These are phyloP conservation scores for Yamadazyma phyllophila DNA, from an alignment of 805 yeast genomes.

Conservation along the genomic window DNA sequence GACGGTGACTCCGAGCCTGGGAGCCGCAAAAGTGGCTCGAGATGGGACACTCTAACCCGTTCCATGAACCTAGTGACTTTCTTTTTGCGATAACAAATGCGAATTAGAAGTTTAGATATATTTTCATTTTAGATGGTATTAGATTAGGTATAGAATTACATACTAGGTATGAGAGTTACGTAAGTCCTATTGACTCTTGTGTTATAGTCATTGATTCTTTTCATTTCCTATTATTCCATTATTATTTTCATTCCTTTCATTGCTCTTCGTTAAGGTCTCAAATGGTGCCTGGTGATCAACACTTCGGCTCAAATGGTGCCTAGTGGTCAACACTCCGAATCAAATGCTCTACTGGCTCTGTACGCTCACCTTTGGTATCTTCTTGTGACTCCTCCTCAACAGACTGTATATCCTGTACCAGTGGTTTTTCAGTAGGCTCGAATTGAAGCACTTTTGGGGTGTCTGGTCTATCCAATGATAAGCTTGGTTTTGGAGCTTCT, in stretches of 20 bases:
- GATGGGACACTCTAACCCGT: constrained; percentile 15
- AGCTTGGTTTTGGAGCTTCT: too few species aligned
- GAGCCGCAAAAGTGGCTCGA: constrained; percentile 16
- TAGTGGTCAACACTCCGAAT: background rate
- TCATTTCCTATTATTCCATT: background rate
- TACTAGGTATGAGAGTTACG: background rate
- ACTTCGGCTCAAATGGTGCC: background rate
- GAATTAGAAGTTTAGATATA: background rate
- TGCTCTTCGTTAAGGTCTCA: background rate
- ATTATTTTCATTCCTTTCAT: background rate
- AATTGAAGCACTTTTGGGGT: too few species aligned
- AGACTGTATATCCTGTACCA: too few species aligned
- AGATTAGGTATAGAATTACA: background rate
- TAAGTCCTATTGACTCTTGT: background rate
- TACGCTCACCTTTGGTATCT: background rate
- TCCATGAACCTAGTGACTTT: constrained; percentile 5
- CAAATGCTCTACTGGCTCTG: background rate
- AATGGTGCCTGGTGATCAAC: background rate
- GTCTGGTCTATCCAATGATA: too few species aligned
- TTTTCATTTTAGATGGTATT: too few species aligned
- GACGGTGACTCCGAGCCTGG: constrained; percentile 7
- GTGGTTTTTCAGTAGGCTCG: too few species aligned
- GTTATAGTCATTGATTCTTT: background rate
- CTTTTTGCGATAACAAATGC: constrained; percentile 1
- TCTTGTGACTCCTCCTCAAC: too few species aligned